These are phyloP conservation scores for Symbiotaphrina buchneri DNA, from an alignment of 495 filamentous ascomycete genomes.

Conservation along the genomic window DNA sequence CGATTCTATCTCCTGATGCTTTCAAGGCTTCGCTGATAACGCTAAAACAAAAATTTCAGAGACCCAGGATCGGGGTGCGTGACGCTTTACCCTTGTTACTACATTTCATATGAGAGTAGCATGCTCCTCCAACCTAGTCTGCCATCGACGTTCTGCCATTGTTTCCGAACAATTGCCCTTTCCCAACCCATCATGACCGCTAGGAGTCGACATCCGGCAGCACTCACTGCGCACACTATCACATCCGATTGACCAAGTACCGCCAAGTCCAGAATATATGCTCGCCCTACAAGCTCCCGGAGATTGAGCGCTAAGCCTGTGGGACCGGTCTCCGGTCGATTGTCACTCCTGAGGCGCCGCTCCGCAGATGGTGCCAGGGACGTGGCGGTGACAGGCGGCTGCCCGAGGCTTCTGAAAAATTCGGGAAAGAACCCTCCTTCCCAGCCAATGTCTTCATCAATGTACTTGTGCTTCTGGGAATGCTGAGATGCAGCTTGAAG, in stretches of 20 bases:
- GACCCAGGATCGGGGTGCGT: too few species aligned
- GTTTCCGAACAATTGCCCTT: slow-evolving; percentile 23
- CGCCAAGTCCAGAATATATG: slow-evolving; percentile 50
- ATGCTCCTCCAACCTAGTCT: slow-evolving; percentile 28
- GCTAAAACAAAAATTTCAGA: too few species aligned
- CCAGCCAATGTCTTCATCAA: slow-evolving; percentile 48
- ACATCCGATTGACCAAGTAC: slow-evolving; percentile 38
- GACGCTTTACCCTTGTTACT: too few species aligned
- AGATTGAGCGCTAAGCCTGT: slow-evolving; percentile 29
- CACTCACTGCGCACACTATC: slow-evolving; percentile 43
- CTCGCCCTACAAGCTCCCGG: slow-evolving; percentile 38
- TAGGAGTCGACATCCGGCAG: slow-evolving; percentile 39
- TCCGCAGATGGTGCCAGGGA: slow-evolving; percentile 5
- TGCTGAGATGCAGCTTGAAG: slow-evolving; percentile 13
- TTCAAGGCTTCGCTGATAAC: too few species aligned
- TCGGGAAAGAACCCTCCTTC: slow-evolving; percentile 50
- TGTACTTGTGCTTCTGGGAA: slow-evolving; percentile 25
- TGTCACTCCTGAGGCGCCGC: slow-evolving; percentile 1
- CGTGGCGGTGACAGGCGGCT: slow-evolving; percentile 11
- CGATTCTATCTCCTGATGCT: too few species aligned
- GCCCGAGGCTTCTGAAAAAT: slow-evolving; percentile 46
- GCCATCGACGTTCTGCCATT: slow-evolving; percentile 58
- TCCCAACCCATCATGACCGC: slow-evolving; percentile 72
- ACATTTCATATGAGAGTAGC: too few species aligned
- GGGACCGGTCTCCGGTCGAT: too few species aligned